Percentiles rank a stretch among this genome's conserved stretches.
Evolutionary conservation across 2,329 filamentous ascomycete genomes (phyloP).

Genomic region (Diaporthe helianthi): DNA sequence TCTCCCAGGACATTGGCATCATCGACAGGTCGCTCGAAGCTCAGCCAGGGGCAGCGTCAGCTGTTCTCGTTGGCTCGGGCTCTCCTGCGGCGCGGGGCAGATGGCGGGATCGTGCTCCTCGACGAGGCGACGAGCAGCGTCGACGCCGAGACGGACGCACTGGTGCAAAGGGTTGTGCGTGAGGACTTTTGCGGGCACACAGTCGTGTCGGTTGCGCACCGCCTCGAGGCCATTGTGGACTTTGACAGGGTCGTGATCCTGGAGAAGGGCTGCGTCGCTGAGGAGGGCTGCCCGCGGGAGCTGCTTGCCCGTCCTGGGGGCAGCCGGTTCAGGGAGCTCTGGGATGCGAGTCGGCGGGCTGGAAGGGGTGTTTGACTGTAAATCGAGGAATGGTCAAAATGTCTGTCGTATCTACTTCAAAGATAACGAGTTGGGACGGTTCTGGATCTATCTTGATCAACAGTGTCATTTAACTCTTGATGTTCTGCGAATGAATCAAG

Average conservation of each 20-base stretch:
- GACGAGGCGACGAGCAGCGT: conserved; percentile 59
- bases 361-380: neutral
- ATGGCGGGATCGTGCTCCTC: conserved; percentile 48
- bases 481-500: neutral
- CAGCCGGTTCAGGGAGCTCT: conserved; percentile 21
- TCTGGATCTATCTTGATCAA: neutral
- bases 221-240: conserved; percentile 52
- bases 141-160: conserved; percentile 61
- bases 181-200: conserved; percentile 61
- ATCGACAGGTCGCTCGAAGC: conserved; percentile 37
- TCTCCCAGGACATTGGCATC: conserved; percentile 34
- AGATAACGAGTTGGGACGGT: neutral
- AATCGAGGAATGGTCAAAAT: too few relatives aligned
- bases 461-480: too few relatives aligned
- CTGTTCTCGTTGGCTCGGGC: conserved; percentile 58
- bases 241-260: conserved; percentile 59
- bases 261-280: conserved; percentile 45
- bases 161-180: conserved; percentile 62
- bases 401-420: neutral
- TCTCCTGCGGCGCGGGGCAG: conserved; percentile 48
- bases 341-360: conserved; percentile 24
- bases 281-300: conserved; percentile 19
- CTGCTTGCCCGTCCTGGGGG: neutral
- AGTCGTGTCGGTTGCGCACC: conserved; percentile 50
- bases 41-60: conserved; percentile 56